Percentiles rank a stretch among this genome's conserved stretches.
Conservation (phyloP, 1,284 basidiomycete species). For the Phlebopus sp. region DNA sequence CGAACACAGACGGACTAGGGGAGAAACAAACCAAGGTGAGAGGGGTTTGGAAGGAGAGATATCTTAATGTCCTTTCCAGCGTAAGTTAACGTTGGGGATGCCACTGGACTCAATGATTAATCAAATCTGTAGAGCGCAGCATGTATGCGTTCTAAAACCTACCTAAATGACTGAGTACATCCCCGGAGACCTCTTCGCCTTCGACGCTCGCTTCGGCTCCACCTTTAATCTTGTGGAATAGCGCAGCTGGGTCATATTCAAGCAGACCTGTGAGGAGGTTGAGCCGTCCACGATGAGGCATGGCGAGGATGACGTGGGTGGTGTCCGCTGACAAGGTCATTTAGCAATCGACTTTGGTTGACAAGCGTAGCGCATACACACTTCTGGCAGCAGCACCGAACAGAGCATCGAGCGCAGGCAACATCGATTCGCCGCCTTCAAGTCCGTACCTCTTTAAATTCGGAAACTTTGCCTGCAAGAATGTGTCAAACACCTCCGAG, state of each 20-base stretch:
- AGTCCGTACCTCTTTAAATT: conserved; percentile 82
- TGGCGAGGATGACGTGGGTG: conserved; percentile 70
- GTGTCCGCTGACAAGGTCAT: conserved; percentile 50
- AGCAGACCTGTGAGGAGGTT: conserved; percentile 83
- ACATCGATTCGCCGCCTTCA: conserved; percentile 89
- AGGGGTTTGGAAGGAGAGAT: conserved; percentile 83
- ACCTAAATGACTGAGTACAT: conserved; percentile 85
- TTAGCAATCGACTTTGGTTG: neutral
- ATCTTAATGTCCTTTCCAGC: conserved; percentile 55
- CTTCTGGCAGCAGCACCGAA: conserved; percentile 66
- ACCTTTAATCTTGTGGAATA: conserved; percentile 87
- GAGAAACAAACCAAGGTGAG: conserved; percentile 64
- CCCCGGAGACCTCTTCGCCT: conserved; percentile 69
- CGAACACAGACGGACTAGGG: neutral
- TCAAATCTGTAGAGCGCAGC: neutral
- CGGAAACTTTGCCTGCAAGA: conserved; percentile 79
- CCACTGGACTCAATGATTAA: conserved; percentile 36
- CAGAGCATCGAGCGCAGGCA: conserved; percentile 77
- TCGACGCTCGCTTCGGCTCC: conserved; percentile 65
- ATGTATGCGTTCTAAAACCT: conserved; percentile 17
- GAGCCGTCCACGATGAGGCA: conserved; percentile 86
- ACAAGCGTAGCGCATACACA: conserved; percentile 28
- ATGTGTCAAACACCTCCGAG: conserved; percentile 82
- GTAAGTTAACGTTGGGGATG: conserved; percentile 62
- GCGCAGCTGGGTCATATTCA: conserved; percentile 57